phyloP scores from a whole-genome alignment of 1,139 yeast species.

The Saccharomyces hybrid region DNA sequence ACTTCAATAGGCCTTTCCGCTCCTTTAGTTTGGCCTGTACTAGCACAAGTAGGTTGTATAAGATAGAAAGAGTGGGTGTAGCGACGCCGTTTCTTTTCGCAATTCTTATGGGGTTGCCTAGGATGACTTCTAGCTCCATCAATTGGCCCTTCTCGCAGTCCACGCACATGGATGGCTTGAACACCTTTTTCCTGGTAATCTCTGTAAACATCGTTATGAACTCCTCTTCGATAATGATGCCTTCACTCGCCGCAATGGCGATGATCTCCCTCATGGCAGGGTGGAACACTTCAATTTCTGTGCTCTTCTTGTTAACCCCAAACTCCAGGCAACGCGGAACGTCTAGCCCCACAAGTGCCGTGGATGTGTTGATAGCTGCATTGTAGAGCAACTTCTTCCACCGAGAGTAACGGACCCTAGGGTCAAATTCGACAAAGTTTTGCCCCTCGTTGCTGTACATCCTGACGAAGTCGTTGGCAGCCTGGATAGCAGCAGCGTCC shows the following conservation, averaged over 20 bases:
- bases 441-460: slow-evolving; percentile 35
- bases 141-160: slow-evolving; percentile 45
- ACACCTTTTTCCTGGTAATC: slow-evolving; percentile 41
- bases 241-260: slow-evolving; percentile 47
- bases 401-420: slow-evolving; percentile 42
- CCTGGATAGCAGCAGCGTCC: slow-evolving; percentile 17
- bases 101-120: slow-evolving; percentile 50
- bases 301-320: slow-evolving; percentile 31
- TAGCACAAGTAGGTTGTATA: slow-evolving; percentile 32
- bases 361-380: slow-evolving; percentile 46
- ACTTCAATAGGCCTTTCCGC: slow-evolving; percentile 23
- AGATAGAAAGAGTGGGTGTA: slow-evolving; percentile 32
- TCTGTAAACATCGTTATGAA: slow-evolving; percentile 34
- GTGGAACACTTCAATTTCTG: slow-evolving; percentile 35
- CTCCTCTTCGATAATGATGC: slow-evolving; percentile 32
- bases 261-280: slow-evolving; percentile 49
- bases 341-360: slow-evolving; percentile 45
- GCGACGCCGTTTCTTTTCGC: slow-evolving; percentile 35
- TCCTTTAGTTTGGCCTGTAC: slow-evolving; percentile 33
- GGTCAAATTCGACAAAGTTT: slow-evolving; percentile 35
- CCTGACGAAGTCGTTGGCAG: slow-evolving; percentile 34
- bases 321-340: slow-evolving; percentile 40
- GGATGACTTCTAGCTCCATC: slow-evolving; percentile 49
- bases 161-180: slow-evolving; percentile 54
- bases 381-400: slow-evolving; percentile 56